A percentile compares a stretch with the other conserved stretches of the same genome.
Conservation (phyloP, 495 filamentous ascomycete genomes). For the Neurospora terricola region DNA sequence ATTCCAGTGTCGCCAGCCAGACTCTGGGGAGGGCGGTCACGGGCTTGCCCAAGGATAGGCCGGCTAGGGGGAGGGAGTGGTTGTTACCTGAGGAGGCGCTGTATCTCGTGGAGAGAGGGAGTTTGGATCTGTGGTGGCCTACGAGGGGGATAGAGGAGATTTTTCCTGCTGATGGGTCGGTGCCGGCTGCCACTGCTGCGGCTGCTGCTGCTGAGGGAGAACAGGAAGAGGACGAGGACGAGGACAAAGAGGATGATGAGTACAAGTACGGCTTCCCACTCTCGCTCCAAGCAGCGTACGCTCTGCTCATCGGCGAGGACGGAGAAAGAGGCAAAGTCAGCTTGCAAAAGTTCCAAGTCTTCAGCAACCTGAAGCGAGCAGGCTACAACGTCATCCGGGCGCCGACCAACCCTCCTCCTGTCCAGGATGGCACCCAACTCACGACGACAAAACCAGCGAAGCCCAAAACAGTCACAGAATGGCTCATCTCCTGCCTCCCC, state of each 20-base stretch:
- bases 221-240: conserved; percentile 11
- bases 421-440: background rate
- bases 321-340: conserved; percentile 48
- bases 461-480: conserved; percentile 25
- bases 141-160: conserved; percentile 29
- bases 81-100: conserved; percentile 87
- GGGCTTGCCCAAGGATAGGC: conserved; percentile 28
- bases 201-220: conserved; percentile 4
- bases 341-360: conserved; percentile 82
- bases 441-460: background rate
- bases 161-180: conserved; percentile 13
- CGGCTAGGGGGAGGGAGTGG: conserved; percentile 54
- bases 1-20: conserved; percentile 27
- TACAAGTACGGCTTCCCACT: conserved; percentile 63
- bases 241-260: conserved; percentile 28
- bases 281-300: conserved; percentile 83
- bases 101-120: conserved; percentile 79
- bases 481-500: conserved; percentile 31
- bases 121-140: conserved; percentile 77
- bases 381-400: conserved; percentile 75
- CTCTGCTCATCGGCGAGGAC: conserved; percentile 59
- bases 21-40: conserved; percentile 36
- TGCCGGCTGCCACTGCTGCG: background rate
- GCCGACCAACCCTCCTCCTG: conserved; percentile 23
- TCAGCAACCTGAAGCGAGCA: conserved; percentile 66